Base-by-base conservation (phyloP, 2,329 filamentous ascomycete genomes). In the Apiospora kogelbergensis region DNA sequence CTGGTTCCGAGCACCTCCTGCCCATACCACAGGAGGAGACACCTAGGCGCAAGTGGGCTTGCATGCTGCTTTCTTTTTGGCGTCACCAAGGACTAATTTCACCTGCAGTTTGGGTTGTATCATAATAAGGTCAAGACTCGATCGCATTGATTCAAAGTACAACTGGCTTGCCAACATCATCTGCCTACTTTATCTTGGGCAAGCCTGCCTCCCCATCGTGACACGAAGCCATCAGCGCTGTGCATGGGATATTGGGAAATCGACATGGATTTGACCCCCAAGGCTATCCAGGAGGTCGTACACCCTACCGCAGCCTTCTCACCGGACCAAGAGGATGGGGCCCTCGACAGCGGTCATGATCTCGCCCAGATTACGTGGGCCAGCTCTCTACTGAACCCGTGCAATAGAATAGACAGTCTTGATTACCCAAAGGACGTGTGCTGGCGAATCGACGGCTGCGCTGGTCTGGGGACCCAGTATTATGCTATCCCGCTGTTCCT, bases 381-480 rank as follows among this genome's bases (percentile, higher is more conserved):
- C 15, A 70, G 75, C 3, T 89, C 87, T 6, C 77, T 80, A 48
- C 79, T 89, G 53, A 90, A 90, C 71, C 88, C 88, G 9, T 88
- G 87, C 75, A 90, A 89, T 73, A 83, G 88, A 69, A 85, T 90
- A 74, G 83, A 89, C 74, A 88, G 86, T 71, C 82, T 90, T 20
- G 82, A 81, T 2, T 76, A 80, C 9, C 81, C 82, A 2, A 65
- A 73, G 17, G 72, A 78, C 0, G 82, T 86, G 1, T 76, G 86
- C 9, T 90, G 88, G 88, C 83, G 85, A 42, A 84, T 90, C 64
- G 88, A 90, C 72, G 88, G 88, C 65, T 87, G 84, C 72, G 85
- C 85, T 26, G 85, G 83, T 22, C 81, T 87, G 68, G 88, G 87
- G 5, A 88, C 85, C 13, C 88, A 89, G 75, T 87, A 85, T 73